Conservation (phyloP, 306 rosid genomes). For the Prunus davidiana region DNA sequence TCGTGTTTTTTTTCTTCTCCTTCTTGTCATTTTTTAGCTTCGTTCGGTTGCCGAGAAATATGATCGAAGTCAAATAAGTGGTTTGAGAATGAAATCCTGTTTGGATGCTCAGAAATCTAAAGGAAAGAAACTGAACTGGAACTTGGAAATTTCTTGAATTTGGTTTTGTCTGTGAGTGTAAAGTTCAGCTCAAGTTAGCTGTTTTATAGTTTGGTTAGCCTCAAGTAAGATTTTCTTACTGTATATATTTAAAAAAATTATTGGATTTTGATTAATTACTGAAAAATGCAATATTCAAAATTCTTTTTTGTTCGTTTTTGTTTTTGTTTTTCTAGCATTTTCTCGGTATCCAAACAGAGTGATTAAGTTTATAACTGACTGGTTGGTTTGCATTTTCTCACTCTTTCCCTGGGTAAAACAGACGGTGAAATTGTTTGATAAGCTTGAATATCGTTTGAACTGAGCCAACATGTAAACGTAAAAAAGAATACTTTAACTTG, state of each 20-base stretch:
- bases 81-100: not conserved
- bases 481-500: not conserved
- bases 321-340: not conserved
- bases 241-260: too few species aligned
- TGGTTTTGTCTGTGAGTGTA: not conserved
- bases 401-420: not conserved
- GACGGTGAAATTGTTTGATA: not conserved
- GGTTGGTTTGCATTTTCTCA: not conserved
- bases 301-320: not conserved
- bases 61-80: not conserved
- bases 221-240: not conserved
- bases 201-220: not conserved
- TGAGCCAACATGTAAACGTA: not conserved
- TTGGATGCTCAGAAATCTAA: not conserved
- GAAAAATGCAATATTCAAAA: not conserved
- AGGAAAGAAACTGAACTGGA: not conserved
- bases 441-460: not conserved
- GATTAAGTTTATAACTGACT: not conserved
- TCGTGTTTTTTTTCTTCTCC: not conserved
- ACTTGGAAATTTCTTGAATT: not conserved
- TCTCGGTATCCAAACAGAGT: conserved; percentile 12
- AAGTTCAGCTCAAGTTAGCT: not conserved
- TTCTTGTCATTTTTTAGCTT: not conserved
- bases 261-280: not conserved
- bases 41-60: conserved; percentile 1